A percentile compares a stretch with the other conserved stretches of the same genome.
phyloP scores from a whole-genome alignment of 2,329 filamentous ascomycete species.

The Aureobasidium sp. region DNA sequence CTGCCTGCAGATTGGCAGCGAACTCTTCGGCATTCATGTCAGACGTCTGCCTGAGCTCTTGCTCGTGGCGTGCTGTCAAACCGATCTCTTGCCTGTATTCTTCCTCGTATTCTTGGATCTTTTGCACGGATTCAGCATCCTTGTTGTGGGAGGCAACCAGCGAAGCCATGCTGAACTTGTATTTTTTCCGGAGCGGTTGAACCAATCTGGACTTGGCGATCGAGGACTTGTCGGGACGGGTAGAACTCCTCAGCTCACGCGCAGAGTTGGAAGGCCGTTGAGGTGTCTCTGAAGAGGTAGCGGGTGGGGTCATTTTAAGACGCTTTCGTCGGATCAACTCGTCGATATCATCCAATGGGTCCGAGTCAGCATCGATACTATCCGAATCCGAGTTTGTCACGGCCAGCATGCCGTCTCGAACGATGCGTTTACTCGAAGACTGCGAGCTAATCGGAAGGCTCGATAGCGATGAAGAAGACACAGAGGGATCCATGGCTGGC shows the following conservation, averaged over 20 bases:
- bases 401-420: slow-evolving; percentile 46
- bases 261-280: slow-evolving; percentile 15
- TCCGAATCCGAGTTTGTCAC: slow-evolving; percentile 38
- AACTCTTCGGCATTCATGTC: slow-evolving; percentile 15
- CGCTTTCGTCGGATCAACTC: slow-evolving; percentile 24
- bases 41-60: slow-evolving; percentile 2
- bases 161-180: slow-evolving; percentile 23
- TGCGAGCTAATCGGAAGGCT: slow-evolving; percentile 22
- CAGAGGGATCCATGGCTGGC: slow-evolving; percentile 9
- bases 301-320: slow-evolving; percentile 19
- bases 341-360: slow-evolving; percentile 25
- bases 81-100: slow-evolving; percentile 15
- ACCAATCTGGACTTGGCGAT: neutral
- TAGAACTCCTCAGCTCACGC: slow-evolving; percentile 13
- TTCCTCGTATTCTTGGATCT: slow-evolving; percentile 21
- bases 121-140: slow-evolving; percentile 16
- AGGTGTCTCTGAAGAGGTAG: neutral
- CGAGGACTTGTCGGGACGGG: neutral
- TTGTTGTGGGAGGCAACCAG: slow-evolving; percentile 14
- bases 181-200: slow-evolving; percentile 11
- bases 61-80: slow-evolving; percentile 12
- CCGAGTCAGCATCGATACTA: slow-evolving; percentile 19
- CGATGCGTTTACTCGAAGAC: slow-evolving; percentile 41
- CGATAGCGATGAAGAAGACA: slow-evolving; percentile 25
- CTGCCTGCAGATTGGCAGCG: slow-evolving; percentile 33